phyloP scores from a whole-genome alignment of 1,139 yeast species.

The Zygoascus sp. region DNA sequence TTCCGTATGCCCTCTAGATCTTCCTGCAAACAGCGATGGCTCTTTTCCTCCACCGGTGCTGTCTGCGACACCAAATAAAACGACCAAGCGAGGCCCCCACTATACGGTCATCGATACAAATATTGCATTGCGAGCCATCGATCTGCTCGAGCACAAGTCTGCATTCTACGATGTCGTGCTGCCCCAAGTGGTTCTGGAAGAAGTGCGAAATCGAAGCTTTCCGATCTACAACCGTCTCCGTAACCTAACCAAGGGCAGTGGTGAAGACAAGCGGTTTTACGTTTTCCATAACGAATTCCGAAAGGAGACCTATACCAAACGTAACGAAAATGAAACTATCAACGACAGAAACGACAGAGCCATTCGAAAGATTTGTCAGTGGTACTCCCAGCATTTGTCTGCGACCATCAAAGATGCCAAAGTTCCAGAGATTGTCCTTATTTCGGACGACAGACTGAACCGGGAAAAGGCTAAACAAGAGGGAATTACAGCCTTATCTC shows the following conservation, averaged over 20 bases:
- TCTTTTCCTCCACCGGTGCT: conserved; percentile 43
- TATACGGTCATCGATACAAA: conserved; percentile 86
- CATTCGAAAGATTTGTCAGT: conserved; percentile 66
- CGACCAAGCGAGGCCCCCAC: conserved; percentile 58
- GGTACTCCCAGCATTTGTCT: conserved; percentile 66
- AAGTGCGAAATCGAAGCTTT: conserved; percentile 79
- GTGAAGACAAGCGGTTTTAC: conserved; percentile 74
- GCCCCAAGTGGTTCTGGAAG: conserved; percentile 93
- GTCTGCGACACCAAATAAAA: conserved; percentile 47
- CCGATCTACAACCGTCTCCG: conserved; percentile 86
- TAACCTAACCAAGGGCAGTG: conserved; percentile 52
- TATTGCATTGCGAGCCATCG: conserved; percentile 83
- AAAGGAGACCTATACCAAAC: conserved; percentile 60
- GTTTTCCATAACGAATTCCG: conserved; percentile 93
- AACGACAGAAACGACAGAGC: conserved; percentile 94
- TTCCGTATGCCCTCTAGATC: conserved; percentile 44
- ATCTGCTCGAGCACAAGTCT: conserved; percentile 69
- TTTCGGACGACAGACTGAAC: conserved; percentile 76
- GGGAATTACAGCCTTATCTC: conserved; percentile 51
- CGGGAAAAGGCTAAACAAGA: conserved; percentile 52
- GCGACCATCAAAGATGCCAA: conserved; percentile 18
- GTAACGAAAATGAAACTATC: conserved; percentile 65
- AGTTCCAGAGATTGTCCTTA: conserved; percentile 48
- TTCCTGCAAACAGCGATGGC: conserved; percentile 41
- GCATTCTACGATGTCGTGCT: conserved; percentile 85